Evolutionary conservation across 257 asterid species (phyloP), one percentile per base, ranked within the genome.

Genomic region (Nicotiana knightiana): DNA sequence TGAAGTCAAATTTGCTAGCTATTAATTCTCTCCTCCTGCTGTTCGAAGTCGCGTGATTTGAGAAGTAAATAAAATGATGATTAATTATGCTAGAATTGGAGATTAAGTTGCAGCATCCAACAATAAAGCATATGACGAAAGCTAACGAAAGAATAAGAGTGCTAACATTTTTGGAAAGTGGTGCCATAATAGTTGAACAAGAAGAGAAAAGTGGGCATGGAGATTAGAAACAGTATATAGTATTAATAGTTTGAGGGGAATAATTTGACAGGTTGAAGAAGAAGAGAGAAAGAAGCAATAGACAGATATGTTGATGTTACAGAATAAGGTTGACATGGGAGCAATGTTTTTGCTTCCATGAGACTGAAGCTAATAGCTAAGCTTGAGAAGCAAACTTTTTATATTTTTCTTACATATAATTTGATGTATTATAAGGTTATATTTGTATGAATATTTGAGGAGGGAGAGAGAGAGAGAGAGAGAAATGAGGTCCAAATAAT

Each of bases 1-100:
- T 79, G 84, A 93, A 91, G 55, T 93, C 93, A 73, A 93, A 91
- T 48, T 81, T 87, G 33, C 78, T 64, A 5, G 84, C 79, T 17
- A 84, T 71, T 84, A 91, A 70, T 37, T 81, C 84, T 85, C 91
- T 91, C 46, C 93, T 83, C 46, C 93, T 83, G 76, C 80, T 87
- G 83, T 54, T 78, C 81, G 57, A 75, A 59, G 80, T 73, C 53
- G 61, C 12, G 13, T 24, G 51, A 4, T 54, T 43, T 43, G 51
- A 43, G 10, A 9, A 43, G 12, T 11, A 9, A 43, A 43, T 43
- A 43, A 43, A 43, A 43, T 9, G 51, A 43, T 43, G 51, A 43
- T 43, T 43, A 43, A 9, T 43, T 43, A 43, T 9, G 51, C 51
- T 43, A 43, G 51, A 43, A 43, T 43, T 43, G 12, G 51, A 43